These are phyloP conservation scores for Ganoderma leucocontextum DNA, from an alignment of 1,284 basidiomycete genomes.

Conservation along the genomic window DNA sequence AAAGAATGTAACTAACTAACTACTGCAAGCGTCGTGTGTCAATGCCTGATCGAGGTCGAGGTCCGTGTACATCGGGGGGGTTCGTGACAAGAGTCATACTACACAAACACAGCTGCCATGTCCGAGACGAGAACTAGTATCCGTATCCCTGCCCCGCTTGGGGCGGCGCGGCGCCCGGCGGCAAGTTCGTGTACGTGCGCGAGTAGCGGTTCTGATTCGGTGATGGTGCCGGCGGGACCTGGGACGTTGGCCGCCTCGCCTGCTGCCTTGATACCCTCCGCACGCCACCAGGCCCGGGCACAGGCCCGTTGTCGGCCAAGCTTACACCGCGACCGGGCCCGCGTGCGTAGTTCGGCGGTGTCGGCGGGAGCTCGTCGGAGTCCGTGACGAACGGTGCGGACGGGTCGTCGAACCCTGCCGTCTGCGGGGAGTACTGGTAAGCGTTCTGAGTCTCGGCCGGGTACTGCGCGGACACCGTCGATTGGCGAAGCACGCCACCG, in stretches of 20 bases:
- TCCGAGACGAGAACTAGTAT: conserved; percentile 23
- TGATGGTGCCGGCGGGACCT: conserved; percentile 55
- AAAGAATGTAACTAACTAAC: conserved; percentile 27
- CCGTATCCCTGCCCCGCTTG: conserved; percentile 49
- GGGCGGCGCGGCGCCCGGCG: conserved; percentile 80
- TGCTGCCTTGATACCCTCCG: conserved; percentile 70
- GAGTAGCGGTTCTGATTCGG: conserved; percentile 79
- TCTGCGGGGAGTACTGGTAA: conserved; percentile 51
- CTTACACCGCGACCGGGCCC: conserved; percentile 61
- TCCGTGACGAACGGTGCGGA: conserved; percentile 45
- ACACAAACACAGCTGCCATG: conserved; percentile 4
- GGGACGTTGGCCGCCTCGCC: conserved; percentile 61
- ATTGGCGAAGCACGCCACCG: conserved; percentile 52
- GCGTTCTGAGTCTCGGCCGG: conserved; percentile 63
- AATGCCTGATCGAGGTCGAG: conserved; percentile 27
- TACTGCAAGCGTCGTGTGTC: conserved; percentile 4
- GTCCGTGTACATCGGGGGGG: conserved; percentile 31
- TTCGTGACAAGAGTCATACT: conserved; percentile 29
- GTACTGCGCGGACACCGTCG: conserved; percentile 48
- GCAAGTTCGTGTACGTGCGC: conserved; percentile 57
- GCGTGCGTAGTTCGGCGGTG: conserved; percentile 44
- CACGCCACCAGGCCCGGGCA: conserved; percentile 78
- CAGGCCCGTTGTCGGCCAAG: conserved; percentile 81
- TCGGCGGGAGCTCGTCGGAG: conserved; percentile 45
- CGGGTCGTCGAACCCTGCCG: conserved; percentile 48